Percentiles rank a stretch among this genome's conserved stretches.
Conservation (phyloP, 2,329 filamentous ascomycete species). For the Venturiaceae sp. region DNA sequence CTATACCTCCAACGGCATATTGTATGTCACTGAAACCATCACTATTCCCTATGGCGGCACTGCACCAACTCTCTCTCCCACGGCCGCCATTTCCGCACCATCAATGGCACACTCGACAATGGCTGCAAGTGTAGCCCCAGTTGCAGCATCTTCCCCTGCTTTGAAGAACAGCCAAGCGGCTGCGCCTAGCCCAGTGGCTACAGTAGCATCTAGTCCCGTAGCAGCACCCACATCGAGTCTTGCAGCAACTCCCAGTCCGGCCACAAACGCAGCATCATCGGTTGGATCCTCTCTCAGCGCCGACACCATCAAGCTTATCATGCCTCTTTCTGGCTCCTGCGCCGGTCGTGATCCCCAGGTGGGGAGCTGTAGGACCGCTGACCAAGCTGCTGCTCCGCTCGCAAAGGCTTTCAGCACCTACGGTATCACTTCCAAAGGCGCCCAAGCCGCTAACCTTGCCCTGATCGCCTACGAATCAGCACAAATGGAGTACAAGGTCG, state of each 20-base stretch:
- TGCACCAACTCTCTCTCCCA: neutral
- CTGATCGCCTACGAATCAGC: slow-evolving; percentile 63
- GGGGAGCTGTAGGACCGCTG: slow-evolving; percentile 63
- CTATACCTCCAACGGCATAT: neutral
- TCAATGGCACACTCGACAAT: neutral
- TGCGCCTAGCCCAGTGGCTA: neutral
- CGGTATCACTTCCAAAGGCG: slow-evolving; percentile 41
- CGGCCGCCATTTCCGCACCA: neutral
- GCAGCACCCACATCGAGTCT: neutral
- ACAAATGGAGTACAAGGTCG: slow-evolving; percentile 62
- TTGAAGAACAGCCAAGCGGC: neutral
- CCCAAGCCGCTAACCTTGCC: slow-evolving; percentile 61
- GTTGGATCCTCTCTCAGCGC: neutral
- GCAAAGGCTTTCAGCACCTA: slow-evolving; percentile 48
- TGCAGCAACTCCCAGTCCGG: neutral
- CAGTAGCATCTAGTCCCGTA: neutral
- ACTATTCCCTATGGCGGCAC: neutral
- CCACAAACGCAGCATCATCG: neutral
- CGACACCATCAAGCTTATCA: neutral
- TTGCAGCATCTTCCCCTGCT: neutral
- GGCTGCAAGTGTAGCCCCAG: neutral
- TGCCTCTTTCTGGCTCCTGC: slow-evolving; percentile 3
- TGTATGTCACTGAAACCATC: neutral
- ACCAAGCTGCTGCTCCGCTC: slow-evolving; percentile 49
- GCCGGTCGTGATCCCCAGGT: slow-evolving; percentile 20